Evolutionary conservation across 805 yeast genomes (phyloP).

Genomic region (Dipodascopsis tothii): DNA sequence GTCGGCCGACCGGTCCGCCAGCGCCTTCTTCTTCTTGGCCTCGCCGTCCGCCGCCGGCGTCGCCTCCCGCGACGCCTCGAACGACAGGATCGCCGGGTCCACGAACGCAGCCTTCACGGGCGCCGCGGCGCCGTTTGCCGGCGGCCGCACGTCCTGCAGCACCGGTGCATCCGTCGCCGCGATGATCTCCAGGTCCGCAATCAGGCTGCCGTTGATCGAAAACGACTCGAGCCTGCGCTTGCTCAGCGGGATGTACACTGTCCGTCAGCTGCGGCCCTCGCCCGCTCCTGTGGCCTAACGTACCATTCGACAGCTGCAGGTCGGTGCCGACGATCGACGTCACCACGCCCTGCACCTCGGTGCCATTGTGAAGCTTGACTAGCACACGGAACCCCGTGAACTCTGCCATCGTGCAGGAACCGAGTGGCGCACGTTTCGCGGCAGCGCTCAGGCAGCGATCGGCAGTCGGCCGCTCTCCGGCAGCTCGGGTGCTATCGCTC

Average conservation of each 20-base stretch:
- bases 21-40: neutral
- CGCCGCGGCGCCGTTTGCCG: neutral
- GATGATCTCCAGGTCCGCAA: slow-evolving; percentile 24
- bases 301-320: slow-evolving; percentile 36
- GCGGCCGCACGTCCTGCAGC: neutral
- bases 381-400: slow-evolving; percentile 13
- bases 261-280: neutral
- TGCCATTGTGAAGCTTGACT: slow-evolving; percentile 16
- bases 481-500: too few species aligned
- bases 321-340: slow-evolving; percentile 38
- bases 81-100: slow-evolving; percentile 20
- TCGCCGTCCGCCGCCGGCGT: slow-evolving; percentile 1
- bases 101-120: neutral
- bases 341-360: slow-evolving; percentile 35
- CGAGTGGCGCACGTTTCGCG: too few species aligned
- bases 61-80: neutral
- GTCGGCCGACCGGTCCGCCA: neutral
- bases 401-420: neutral
- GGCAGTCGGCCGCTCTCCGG: too few species aligned
- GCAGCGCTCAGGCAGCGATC: too few species aligned
- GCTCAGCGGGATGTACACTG: slow-evolving; percentile 1
- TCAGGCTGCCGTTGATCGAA: slow-evolving; percentile 14
- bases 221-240: slow-evolving; percentile 12
- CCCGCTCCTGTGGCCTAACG: slow-evolving; percentile 2
- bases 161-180: slow-evolving; percentile 30